A percentile compares a stretch with the other conserved stretches of the same genome.
phyloP scores from a whole-genome alignment of 768 basidiomycete species.

The Pleurotus tuoliensis region DNA sequence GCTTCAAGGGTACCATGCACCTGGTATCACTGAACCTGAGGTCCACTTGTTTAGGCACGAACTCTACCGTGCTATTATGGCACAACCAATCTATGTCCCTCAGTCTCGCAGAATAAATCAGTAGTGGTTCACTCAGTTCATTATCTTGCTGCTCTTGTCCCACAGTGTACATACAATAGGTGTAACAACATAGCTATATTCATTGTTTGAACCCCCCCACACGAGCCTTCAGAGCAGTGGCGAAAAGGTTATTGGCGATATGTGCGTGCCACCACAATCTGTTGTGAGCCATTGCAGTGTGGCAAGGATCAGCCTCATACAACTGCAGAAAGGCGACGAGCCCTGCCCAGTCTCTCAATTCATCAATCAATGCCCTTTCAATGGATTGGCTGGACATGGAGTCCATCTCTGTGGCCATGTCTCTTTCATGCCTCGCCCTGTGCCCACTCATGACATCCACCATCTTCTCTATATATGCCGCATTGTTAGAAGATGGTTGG shows the following conservation, averaged over 20 bases:
- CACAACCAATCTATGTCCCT: background rate
- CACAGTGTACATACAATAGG: no score
- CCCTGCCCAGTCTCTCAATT: background rate
- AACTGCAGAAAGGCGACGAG: background rate
- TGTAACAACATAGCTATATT: background rate
- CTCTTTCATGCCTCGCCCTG: background rate
- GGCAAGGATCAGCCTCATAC: background rate
- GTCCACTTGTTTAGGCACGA: background rate
- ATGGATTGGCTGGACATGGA: background rate
- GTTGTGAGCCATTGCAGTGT: background rate
- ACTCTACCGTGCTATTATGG: background rate
- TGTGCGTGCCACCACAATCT: background rate
- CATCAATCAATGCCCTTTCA: background rate
- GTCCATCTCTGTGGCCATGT: background rate
- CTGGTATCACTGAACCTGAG: background rate
- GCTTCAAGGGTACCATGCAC: slow-evolving; percentile 12
- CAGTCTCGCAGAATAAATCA: no score
- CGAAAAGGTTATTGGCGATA: background rate
- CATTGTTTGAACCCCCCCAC: background rate
- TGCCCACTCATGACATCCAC: slow-evolving; percentile 7
- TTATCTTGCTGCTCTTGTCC: no score
- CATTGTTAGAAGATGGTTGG: background rate
- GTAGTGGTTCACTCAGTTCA: no score
- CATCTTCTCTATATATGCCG: background rate
- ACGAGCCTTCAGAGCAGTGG: background rate